Evolutionary conservation across 306 rosid genomes (phyloP).

Genomic region (Trifolium subterraneum): DNA sequence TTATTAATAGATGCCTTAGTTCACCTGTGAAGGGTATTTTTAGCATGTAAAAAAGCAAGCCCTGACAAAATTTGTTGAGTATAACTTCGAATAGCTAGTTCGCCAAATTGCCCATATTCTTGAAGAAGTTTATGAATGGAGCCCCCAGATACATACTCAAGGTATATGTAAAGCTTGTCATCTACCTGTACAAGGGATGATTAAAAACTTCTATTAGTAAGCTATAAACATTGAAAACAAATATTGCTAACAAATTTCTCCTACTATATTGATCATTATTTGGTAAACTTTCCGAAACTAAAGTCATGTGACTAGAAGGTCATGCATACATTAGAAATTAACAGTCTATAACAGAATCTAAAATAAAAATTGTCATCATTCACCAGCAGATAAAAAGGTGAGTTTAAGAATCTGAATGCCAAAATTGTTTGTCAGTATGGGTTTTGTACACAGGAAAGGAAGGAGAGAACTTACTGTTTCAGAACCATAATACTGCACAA

Average conservation of each 20-base stretch:
- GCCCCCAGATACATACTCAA: slow-evolving; percentile 98
- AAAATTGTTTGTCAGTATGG: background rate
- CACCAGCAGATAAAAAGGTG: slow-evolving; percentile 10
- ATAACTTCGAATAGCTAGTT: slow-evolving; percentile 85
- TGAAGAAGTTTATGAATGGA: slow-evolving; percentile 95
- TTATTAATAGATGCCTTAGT: slow-evolving; percentile 36
- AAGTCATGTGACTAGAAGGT: slow-evolving; percentile 33
- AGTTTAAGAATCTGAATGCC: slow-evolving; percentile 34
- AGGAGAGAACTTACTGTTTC: slow-evolving; percentile 71
- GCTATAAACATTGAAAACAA: slow-evolving; percentile 5
- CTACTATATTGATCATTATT: slow-evolving; percentile 12
- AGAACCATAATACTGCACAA: slow-evolving; percentile 94
- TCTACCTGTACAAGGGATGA: slow-evolving; percentile 66
- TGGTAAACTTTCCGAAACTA: slow-evolving; percentile 33
- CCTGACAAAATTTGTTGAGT: slow-evolving; percentile 96
- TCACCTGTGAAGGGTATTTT: slow-evolving; percentile 96
- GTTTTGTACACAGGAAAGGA: slow-evolving; percentile 24
- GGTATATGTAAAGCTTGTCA: slow-evolving; percentile 89
- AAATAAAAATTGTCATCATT: slow-evolving; percentile 17
- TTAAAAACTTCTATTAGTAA: slow-evolving; percentile 41
- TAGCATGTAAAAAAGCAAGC: slow-evolving; percentile 92
- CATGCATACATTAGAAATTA: slow-evolving; percentile 14
- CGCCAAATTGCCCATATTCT: slow-evolving; percentile 91
- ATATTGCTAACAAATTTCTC: slow-evolving; percentile 24
- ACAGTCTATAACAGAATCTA: slow-evolving; percentile 4